Evolutionary conservation across 805 yeast species (phyloP).

Genomic region (Kregervanrija delftensis): DNA sequence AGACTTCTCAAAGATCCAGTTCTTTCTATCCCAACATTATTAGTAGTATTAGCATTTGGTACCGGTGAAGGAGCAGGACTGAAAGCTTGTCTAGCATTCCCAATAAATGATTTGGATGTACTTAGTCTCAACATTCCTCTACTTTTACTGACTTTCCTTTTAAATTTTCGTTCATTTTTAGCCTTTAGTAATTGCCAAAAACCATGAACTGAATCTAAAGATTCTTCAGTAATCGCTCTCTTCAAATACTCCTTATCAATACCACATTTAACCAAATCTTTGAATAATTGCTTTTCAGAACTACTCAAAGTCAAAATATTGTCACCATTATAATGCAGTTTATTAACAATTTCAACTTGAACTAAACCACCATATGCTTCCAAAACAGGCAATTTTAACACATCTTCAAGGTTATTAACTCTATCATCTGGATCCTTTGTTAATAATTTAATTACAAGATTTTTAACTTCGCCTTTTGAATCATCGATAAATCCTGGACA

Average conservation of each 20-base stretch:
- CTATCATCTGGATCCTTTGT: slow-evolving; percentile 60
- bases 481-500: slow-evolving; percentile 6
- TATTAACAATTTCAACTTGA: slow-evolving; percentile 34
- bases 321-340: slow-evolving; percentile 28
- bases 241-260: slow-evolving; percentile 56
- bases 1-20: slow-evolving; percentile 8
- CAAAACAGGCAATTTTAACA: slow-evolving; percentile 45
- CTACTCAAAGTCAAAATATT: slow-evolving; percentile 29
- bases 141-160: slow-evolving; percentile 17
- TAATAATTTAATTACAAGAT: slow-evolving; percentile 47
- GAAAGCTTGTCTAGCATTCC: slow-evolving; percentile 14
- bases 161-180: slow-evolving; percentile 33
- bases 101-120: slow-evolving; percentile 18
- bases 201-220: slow-evolving; percentile 69
- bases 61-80: slow-evolving; percentile 10
- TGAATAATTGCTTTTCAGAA: slow-evolving; percentile 55
- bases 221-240: slow-evolving; percentile 47
- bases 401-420: slow-evolving; percentile 44
- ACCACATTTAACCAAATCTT: slow-evolving; percentile 52
- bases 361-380: slow-evolving; percentile 36
- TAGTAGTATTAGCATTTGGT: not conserved
- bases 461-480: slow-evolving; percentile 40
- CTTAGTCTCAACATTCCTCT: slow-evolving; percentile 25
- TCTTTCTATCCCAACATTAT: not conserved
- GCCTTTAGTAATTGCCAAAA: slow-evolving; percentile 66